Base-by-base conservation (phyloP, 1,139 yeast genomes). In the Pichia cactophila region DNA sequence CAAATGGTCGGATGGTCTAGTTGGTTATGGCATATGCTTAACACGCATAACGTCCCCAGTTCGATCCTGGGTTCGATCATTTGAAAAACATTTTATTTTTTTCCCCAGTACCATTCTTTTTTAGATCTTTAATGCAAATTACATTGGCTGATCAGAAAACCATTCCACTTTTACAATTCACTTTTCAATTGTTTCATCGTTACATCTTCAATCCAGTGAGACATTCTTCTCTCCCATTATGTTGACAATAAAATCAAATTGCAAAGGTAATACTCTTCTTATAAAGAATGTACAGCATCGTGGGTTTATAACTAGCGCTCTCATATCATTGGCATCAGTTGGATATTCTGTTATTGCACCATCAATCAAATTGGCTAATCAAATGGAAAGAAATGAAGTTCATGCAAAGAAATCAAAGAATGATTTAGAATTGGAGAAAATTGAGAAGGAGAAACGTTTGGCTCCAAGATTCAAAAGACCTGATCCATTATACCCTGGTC, bases 31-130 rank as follows among this genome's bases (percentile, higher is more conserved):
- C 95, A 85, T 84, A 90, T 86, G 95, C 95, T 86, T 87, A 86
- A 87, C 96, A 87, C 95, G 95, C 95, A 85, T 90, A 85, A 86
- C 90, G 96, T 88, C 96, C 96, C 96, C 96, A 86, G 96, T 88
- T 88, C 96, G 96, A 88, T 85, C 96, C 96, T 87, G 96, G 96
- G 96, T 88, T 84, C 80, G 86, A 85, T 86, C 96, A 88, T 49
- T 51, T 51, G 35, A 23, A 23, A 20, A 42, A 28, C 12, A 7
- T 5, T 29, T 33, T 36, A 42, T 46, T 45, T 43, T 28, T 31
- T 20, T 26, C 10, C 20, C 43, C 23, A 10, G 31, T 29, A 20
- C 20, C 20, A 20, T 20, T 20, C 20, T 20, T 17, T 23, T 45
- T 41, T 41, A 26, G 16, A 23, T 16, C 37, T 33, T 20, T 20